These are phyloP conservation scores for Asterionellopsis glacialis DNA, from an alignment of 108 stramenopile genomes.

Conservation along the genomic window DNA sequence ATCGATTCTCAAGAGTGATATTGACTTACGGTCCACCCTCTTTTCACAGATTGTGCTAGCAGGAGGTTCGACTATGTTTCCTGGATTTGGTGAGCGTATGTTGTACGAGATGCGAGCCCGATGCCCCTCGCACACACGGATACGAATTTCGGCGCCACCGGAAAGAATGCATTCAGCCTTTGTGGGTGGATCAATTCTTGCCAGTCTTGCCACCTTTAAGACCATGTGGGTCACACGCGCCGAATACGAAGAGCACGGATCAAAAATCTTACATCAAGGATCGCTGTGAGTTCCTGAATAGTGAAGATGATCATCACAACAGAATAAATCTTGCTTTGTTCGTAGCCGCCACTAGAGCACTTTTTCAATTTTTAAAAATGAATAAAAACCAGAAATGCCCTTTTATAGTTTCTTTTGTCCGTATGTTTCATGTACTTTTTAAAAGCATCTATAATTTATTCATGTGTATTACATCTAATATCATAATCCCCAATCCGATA, in stretches of 20 bases:
- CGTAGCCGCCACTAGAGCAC: too few species aligned
- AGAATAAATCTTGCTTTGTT: too few species aligned
- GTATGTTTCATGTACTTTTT: too few species aligned
- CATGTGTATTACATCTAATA: too few species aligned
- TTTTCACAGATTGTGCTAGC: constrained; percentile 92
- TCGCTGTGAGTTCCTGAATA: constrained; percentile 36
- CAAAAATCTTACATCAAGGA: constrained; percentile 70
- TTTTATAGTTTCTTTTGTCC: too few species aligned
- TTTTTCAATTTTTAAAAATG: too few species aligned
- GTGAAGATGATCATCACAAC: background rate
- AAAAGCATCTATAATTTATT: too few species aligned
- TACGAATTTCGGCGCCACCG: constrained; percentile 91
- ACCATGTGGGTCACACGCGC: constrained; percentile 91
- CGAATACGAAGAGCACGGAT: constrained; percentile 96
- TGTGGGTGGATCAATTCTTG: constrained; percentile 96
- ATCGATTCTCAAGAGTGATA: constrained; percentile 86
- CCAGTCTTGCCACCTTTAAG: constrained; percentile 97
- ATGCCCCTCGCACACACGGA: constrained; percentile 78
- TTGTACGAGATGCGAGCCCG: constrained; percentile 87
- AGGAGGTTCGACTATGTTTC: constrained; percentile 91
- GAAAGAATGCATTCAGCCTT: constrained; percentile 86
- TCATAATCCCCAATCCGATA: too few species aligned
- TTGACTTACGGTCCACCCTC: constrained; percentile 90
- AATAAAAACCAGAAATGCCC: too few species aligned
- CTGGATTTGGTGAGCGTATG: constrained; percentile 93